These are phyloP conservation scores for Kluyveromyces nonfermentans DNA, from an alignment of 805 yeast genomes.

Conservation along the genomic window DNA sequence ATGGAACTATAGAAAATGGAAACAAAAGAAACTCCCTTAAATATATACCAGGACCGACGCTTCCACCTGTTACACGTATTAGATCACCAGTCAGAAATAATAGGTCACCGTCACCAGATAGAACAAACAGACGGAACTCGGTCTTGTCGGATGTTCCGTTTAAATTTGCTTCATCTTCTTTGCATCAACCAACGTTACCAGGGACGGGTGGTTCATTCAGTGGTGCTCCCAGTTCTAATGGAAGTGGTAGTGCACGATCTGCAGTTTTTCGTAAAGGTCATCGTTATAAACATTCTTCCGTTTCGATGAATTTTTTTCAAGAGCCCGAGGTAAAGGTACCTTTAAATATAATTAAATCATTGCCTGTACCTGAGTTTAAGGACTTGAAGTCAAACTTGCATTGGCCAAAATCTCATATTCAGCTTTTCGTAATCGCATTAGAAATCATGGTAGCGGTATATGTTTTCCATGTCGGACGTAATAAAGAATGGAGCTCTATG, in stretches of 20 bases:
- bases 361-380: slow-evolving; percentile 36
- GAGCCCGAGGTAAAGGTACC: slow-evolving; percentile 77
- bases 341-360: slow-evolving; percentile 62
- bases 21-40: slow-evolving; percentile 18
- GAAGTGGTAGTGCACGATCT: slow-evolving; percentile 32
- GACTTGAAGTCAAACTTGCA: slow-evolving; percentile 59
- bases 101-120: slow-evolving; percentile 21
- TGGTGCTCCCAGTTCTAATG: neutral
- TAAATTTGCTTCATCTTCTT: slow-evolving; percentile 16
- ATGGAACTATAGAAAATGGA: neutral
- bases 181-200: slow-evolving; percentile 8
- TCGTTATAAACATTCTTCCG: slow-evolving; percentile 90
- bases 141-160: slow-evolving; percentile 20
- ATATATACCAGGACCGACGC: slow-evolving; percentile 24
- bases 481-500: slow-evolving; percentile 47
- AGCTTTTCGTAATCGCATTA: slow-evolving; percentile 46
- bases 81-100: slow-evolving; percentile 21
- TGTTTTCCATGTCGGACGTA: slow-evolving; percentile 53
- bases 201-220: slow-evolving; percentile 9
- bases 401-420: slow-evolving; percentile 42
- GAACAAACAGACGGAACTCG: slow-evolving; percentile 15
- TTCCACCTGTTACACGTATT: slow-evolving; percentile 23
- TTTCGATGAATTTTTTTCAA: slow-evolving; percentile 89
- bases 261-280: slow-evolving; percentile 81
- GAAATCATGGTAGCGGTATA: slow-evolving; percentile 48